phyloP scores from a whole-genome alignment of 2,329 filamentous ascomycete genomes.

The Paraphoma sp. region DNA sequence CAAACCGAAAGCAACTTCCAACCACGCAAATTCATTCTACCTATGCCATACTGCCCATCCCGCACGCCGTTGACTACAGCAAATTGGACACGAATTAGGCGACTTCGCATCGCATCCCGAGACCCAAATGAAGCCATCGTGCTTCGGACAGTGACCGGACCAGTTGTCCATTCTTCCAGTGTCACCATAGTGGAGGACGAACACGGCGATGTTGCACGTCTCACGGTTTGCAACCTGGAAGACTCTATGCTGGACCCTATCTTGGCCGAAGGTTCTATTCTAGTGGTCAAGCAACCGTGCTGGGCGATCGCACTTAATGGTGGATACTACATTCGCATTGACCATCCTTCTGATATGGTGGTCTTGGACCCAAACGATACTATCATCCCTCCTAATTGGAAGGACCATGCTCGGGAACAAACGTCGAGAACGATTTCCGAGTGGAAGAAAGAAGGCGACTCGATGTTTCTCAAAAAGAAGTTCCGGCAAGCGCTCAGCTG shows the following conservation, averaged over 20 bases:
- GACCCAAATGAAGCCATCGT: constrained; percentile 12
- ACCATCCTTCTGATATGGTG: constrained; percentile 32
- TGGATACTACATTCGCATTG: constrained; percentile 27
- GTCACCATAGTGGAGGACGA: constrained; percentile 28
- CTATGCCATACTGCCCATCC: constrained; percentile 27
- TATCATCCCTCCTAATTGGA: constrained; percentile 6
- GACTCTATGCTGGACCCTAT: constrained; percentile 28
- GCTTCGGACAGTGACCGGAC: constrained; percentile 22
- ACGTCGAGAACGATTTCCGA: neutral
- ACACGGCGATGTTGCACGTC: constrained; percentile 18
- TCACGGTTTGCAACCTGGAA: constrained; percentile 32
- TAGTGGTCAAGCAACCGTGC: constrained; percentile 30
- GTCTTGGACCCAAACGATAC: constrained; percentile 11
- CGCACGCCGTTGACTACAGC: constrained; percentile 2
- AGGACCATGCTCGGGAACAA: constrained; percentile 9
- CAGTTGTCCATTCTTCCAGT: constrained; percentile 30
- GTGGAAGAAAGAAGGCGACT: constrained; percentile 35
- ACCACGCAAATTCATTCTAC: constrained; percentile 22
- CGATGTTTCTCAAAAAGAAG: constrained; percentile 32
- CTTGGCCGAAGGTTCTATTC: constrained; percentile 11
- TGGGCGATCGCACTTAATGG: constrained; percentile 21
- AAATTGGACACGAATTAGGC: constrained; percentile 13
- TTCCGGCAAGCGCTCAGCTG: constrained; percentile 26
- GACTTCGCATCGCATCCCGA: constrained; percentile 12
- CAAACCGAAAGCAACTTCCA: constrained; percentile 20